phyloP scores from a whole-genome alignment of 2,329 filamentous ascomycete species.

The Curvularia verruculosa region DNA sequence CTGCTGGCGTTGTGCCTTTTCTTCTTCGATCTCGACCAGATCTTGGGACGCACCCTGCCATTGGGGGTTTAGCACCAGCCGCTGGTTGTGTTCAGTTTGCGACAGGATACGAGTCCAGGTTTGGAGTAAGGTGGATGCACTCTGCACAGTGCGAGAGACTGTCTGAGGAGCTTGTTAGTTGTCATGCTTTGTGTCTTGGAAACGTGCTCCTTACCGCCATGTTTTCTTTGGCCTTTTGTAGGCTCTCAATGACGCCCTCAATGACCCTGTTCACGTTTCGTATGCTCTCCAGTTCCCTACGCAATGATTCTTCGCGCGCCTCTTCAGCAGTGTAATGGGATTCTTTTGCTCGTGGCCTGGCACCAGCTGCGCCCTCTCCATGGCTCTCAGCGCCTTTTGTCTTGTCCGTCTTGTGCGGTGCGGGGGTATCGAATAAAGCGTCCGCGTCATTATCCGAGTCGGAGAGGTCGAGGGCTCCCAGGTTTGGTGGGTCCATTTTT shows the following conservation, averaged over 20 bases:
- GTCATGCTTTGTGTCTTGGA: not conserved
- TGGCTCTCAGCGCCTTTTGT: constrained; percentile 39
- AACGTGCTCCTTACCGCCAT: constrained; percentile 68
- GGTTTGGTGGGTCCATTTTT: constrained; percentile 51
- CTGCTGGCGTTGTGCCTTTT: constrained; percentile 73
- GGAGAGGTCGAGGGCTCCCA: constrained; percentile 59
- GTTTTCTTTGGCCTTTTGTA: constrained; percentile 75
- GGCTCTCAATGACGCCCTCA: constrained; percentile 74
- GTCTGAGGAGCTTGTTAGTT: constrained; percentile 59
- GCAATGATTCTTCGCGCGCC: constrained; percentile 74
- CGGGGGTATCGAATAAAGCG: constrained; percentile 64
- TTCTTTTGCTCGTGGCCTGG: constrained; percentile 52
- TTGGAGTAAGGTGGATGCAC: constrained; percentile 86
- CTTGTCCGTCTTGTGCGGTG: constrained; percentile 49
- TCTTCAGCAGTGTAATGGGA: constrained; percentile 68
- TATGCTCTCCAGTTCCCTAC: constrained; percentile 80
- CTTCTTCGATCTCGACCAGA: constrained; percentile 78
- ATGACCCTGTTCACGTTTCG: constrained; percentile 87
- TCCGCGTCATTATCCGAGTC: constrained; percentile 64
- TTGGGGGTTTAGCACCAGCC: constrained; percentile 82
- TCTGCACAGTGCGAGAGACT: constrained; percentile 82
- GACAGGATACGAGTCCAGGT: constrained; percentile 96
- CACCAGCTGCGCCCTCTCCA: constrained; percentile 49
- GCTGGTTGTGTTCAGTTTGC: constrained; percentile 96
- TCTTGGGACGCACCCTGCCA: constrained; percentile 93